Evolutionary conservation across 768 basidiomycete genomes (phyloP), one percentile per base, ranked within the genome.

Genomic region (Phlegmacium glaucopus): DNA sequence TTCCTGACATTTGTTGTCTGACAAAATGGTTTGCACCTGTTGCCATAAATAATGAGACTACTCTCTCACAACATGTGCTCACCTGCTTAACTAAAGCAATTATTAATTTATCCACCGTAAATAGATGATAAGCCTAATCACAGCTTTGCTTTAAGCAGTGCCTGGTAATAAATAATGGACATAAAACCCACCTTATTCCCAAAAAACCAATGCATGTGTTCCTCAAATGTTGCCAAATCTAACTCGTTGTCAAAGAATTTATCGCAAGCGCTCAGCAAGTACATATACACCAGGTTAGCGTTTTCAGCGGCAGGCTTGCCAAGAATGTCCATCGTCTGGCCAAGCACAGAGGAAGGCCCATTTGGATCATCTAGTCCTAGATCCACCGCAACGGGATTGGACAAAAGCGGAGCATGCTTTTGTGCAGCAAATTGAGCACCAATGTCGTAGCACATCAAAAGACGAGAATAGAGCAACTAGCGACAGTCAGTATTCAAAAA

Each of bases 151-250:
- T 32, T 52, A 50, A 47, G 45, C 43, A 51, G 47, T 45, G 52
- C 38, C 35, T 45, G 44, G 47, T 54, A 46, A 48, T 41, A 27
- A 39, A 41, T 26, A 42, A 38, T 40, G 47, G 32, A 49, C 30
- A 48, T 17, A 44, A 50, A 32, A 51, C 75, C 52, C 65, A 87
- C 87, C 78, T 85, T 86, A 51, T 83, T 91, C 27, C 90, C 89
- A 70, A 92, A 94, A 70, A 94, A 89, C 80, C 91, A 90, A 53
- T 96, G 74, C 82, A 97, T 83, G 60, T 92, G 90, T 63, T 98
- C 96, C 65, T 98, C 95, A 58, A 94, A 98, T 16, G 84, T 82
- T n/a, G 78, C 70, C 61, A 87, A 89, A 64, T 98, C 96, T 50
- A 98, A 75, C 61, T 98, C 94, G 52, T 80, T 86, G 58, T 93